Evolutionary conservation across 2,329 filamentous ascomycete species (phyloP).

Genomic region (Aspergillus pseudotamarii): DNA sequence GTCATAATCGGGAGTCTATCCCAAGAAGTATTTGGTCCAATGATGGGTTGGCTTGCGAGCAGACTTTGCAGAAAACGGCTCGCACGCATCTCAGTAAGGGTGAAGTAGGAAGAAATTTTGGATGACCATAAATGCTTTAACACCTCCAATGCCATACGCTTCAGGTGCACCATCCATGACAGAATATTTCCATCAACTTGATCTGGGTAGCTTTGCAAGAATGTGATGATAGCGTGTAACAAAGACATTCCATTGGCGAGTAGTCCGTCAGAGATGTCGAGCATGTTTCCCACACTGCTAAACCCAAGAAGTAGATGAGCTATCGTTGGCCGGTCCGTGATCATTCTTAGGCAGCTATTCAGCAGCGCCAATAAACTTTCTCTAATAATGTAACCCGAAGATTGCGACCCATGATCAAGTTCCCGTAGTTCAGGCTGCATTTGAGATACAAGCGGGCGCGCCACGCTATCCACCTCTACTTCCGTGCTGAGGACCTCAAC

Average conservation of each 20-base stretch:
- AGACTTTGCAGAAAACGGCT: conserved; percentile 80
- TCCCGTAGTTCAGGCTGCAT: conserved; percentile 70
- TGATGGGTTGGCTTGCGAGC: conserved; percentile 70
- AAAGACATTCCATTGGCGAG: conserved; percentile 75
- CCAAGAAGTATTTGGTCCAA: conserved; percentile 72
- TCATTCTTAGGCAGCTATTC: conserved; percentile 74
- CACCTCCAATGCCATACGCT: conserved; percentile 70
- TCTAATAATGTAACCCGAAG: conserved; percentile 79
- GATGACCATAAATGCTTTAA: conserved; percentile 83
- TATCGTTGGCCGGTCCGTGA: conserved; percentile 77
- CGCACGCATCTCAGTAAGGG: conserved; percentile 76
- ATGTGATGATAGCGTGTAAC: conserved; percentile 77
- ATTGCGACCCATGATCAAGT: conserved; percentile 68
- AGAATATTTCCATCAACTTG: conserved; percentile 62
- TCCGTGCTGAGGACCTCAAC: conserved; percentile 85
- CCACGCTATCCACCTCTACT: conserved; percentile 77
- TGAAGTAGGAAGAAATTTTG: conserved; percentile 72
- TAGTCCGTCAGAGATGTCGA: conserved; percentile 69
- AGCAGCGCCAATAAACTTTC: conserved; percentile 84
- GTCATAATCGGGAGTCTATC: conserved; percentile 65
- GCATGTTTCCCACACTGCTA: conserved; percentile 69
- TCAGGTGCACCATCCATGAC: conserved; percentile 70
- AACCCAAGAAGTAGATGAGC: conserved; percentile 92
- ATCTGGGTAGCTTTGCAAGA: conserved; percentile 71
- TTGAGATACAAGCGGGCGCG: conserved; percentile 70